Evolutionary conservation across 352 stramenopile species (phyloP).

Genomic region (Halophytophthora polymorphica): DNA sequence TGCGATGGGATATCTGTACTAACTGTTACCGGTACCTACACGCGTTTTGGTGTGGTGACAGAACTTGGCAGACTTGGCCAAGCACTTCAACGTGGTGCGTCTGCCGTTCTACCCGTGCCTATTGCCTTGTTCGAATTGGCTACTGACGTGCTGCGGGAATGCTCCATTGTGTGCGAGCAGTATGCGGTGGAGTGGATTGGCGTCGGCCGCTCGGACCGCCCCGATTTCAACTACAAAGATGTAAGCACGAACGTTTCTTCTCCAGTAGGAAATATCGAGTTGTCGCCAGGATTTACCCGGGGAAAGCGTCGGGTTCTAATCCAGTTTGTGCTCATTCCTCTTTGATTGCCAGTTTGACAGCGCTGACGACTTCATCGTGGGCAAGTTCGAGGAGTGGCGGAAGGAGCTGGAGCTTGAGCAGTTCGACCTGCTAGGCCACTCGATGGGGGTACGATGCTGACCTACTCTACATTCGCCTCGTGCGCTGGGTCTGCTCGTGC

Average conservation of each 20-base stretch:
- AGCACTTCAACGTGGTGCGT: conserved; percentile 85
- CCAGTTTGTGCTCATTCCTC: background rate
- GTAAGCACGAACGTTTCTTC: no score
- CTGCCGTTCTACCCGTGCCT: background rate
- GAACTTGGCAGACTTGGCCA: conserved; percentile 68
- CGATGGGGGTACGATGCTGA: conserved; percentile 76
- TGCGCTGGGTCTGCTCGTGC: background rate
- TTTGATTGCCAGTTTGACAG: conserved; percentile 60
- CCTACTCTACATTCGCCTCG: no score
- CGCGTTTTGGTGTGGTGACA: conserved; percentile 18
- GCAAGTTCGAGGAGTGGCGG: conserved; percentile 71
- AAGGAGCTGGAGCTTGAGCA: conserved; percentile 65
- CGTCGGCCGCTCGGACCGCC: conserved; percentile 71
- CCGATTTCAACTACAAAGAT: conserved; percentile 66
- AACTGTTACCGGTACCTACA: no score
- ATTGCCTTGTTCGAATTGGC: background rate
- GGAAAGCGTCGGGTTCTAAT: no score
- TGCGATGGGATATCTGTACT: no score
- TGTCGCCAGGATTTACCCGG: no score
- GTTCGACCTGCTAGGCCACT: conserved; percentile 78
- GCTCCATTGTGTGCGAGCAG: conserved; percentile 20
- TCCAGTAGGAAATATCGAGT: no score
- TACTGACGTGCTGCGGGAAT: background rate
- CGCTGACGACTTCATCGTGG: conserved; percentile 69
- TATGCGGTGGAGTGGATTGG: conserved; percentile 87